These are phyloP conservation scores for Aspergillus sp. DNA, from an alignment of 2,329 filamentous ascomycete species.

Conservation along the genomic window DNA sequence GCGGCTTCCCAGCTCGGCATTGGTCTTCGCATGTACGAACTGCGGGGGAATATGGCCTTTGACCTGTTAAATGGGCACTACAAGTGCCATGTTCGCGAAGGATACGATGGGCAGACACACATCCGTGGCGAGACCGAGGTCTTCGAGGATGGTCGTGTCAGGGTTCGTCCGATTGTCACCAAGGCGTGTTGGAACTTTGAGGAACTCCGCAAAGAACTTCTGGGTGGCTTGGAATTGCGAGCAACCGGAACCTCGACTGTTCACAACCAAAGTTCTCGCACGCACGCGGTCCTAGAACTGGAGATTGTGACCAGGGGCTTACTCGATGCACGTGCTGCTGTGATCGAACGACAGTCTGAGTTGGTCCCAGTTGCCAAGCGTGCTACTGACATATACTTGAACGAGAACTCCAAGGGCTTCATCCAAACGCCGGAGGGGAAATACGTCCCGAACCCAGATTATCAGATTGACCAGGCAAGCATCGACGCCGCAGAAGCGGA, in stretches of 20 bases:
- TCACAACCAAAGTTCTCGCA: conserved; percentile 47
- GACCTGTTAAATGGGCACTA: conserved; percentile 42
- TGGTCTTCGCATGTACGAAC: conserved; percentile 42
- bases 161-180: conserved; percentile 38
- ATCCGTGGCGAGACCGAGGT: conserved; percentile 45
- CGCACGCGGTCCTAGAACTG: conserved; percentile 45
- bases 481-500: conserved; percentile 42
- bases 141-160: conserved; percentile 40
- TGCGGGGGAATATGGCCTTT: conserved; percentile 43
- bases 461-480: conserved; percentile 33
- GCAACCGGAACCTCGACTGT: conserved; percentile 40
- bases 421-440: conserved; percentile 31
- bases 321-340: conserved; percentile 35
- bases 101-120: conserved; percentile 39
- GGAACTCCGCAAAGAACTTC: conserved; percentile 28
- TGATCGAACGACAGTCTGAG: conserved; percentile 45
- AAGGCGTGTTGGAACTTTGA: conserved; percentile 35
- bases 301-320: conserved; percentile 41
- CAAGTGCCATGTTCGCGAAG: conserved; percentile 44
- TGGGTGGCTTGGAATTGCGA: conserved; percentile 28
- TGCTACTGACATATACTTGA: conserved; percentile 41
- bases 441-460: conserved; percentile 36
- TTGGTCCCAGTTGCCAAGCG: conserved; percentile 46
- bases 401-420: conserved; percentile 34
- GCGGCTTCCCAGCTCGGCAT: conserved; percentile 28